Conservation (phyloP, 129 eudicot species). For the Sambucus nigra region DNA sequence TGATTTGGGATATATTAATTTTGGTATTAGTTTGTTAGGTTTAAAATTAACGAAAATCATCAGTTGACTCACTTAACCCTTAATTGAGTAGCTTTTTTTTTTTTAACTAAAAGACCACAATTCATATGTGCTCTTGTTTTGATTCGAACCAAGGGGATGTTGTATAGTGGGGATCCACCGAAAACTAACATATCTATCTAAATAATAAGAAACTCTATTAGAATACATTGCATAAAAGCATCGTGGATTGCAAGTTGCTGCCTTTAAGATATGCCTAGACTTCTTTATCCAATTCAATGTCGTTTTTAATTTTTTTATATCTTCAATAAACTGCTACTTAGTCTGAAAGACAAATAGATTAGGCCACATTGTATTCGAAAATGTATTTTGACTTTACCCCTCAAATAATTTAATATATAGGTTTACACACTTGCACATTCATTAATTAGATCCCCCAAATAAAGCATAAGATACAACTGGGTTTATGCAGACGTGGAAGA, state of each 20-base stretch:
- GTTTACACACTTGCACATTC: no score
- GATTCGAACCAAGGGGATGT: not conserved
- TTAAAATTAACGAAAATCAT: no score
- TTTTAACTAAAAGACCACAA: not conserved
- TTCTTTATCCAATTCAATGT: slow-evolving; percentile 1
- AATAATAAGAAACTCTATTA: not conserved
- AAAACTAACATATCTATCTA: not conserved
- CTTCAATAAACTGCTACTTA: not conserved
- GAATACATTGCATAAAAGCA: not conserved
- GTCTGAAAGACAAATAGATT: not conserved
- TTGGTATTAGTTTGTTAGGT: no score
- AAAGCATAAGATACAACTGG: no score
- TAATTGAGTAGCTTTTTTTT: no score
- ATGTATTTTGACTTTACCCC: not conserved
- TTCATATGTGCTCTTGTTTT: not conserved
- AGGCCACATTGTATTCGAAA: not conserved
- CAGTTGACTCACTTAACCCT: no score
- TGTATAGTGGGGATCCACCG: not conserved
- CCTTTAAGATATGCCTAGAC: slow-evolving; percentile 4
- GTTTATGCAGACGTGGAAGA: no score
- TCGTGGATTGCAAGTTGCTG: slow-evolving; percentile 1
- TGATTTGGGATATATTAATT: no score
- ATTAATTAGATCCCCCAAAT: no score
- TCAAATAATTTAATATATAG: no score
- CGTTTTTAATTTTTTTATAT: not conserved